Conservation (phyloP, 805 yeast species). For the Metschnikowia koreensis region DNA sequence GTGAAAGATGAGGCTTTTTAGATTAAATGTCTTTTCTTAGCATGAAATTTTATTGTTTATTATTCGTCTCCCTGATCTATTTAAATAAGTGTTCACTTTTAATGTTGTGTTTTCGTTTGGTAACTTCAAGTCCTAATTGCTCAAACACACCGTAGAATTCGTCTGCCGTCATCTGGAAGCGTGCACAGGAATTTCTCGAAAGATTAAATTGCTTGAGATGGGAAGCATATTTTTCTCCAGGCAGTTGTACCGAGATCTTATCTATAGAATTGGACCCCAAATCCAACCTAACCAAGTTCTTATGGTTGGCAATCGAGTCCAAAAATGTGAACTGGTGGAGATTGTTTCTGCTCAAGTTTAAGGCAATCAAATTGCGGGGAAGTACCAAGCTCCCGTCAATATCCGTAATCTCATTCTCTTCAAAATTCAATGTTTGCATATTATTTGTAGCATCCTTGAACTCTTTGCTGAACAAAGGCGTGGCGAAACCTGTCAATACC, state of each 20-base stretch:
- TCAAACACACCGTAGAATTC: constrained; percentile 27
- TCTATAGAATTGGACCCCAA: constrained; percentile 12
- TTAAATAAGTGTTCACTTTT: constrained; percentile 26
- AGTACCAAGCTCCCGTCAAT: constrained; percentile 13
- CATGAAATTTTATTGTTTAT: background rate
- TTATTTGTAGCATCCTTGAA: constrained; percentile 3
- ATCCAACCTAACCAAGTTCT: constrained; percentile 15
- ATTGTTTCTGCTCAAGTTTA: constrained; percentile 21
- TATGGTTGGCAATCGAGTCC: constrained; percentile 10
- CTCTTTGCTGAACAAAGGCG: constrained; percentile 12
- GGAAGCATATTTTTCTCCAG: constrained; percentile 4
- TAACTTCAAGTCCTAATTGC: constrained; percentile 20
- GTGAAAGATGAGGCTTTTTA: no score
- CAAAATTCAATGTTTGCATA: constrained; percentile 13
- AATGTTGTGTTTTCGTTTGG: constrained; percentile 24
- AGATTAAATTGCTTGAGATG: constrained; percentile 21
- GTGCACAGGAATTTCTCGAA: constrained; percentile 18
- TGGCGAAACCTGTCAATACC: constrained; percentile 10
- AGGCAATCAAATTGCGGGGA: constrained; percentile 13
- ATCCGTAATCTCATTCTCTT: constrained; percentile 16
- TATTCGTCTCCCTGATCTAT: background rate
- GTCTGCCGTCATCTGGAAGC: constrained; percentile 15
- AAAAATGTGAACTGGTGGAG: constrained; percentile 17
- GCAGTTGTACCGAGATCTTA: constrained; percentile 1
- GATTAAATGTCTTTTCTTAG: no score